phyloP scores from a whole-genome alignment of 2,329 filamentous ascomycete species.

The Pseudogymnoascus sp. region DNA sequence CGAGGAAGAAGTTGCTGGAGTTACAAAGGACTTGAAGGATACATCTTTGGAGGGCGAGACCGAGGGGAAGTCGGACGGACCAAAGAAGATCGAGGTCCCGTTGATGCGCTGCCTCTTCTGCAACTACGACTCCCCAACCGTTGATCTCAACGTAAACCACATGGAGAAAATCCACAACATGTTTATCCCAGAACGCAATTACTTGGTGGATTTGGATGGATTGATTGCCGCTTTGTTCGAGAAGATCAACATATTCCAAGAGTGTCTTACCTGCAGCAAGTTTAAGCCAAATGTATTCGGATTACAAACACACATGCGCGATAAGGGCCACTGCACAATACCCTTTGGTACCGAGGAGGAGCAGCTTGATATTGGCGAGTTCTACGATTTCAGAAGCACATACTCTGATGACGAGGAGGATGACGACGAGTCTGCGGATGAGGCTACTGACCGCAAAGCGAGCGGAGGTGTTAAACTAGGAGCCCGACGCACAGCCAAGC shows the following conservation, averaged over 20 bases:
- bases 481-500: constrained; percentile 47
- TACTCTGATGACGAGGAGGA: constrained; percentile 74
- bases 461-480: constrained; percentile 62
- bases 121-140: constrained; percentile 70
- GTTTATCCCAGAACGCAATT: constrained; percentile 87
- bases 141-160: constrained; percentile 71
- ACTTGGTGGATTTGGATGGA: constrained; percentile 73
- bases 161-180: constrained; percentile 93
- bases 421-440: constrained; percentile 50
- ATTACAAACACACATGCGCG: constrained; percentile 93
- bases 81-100: constrained; percentile 18
- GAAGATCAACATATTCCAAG: constrained; percentile 70
- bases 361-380: constrained; percentile 89
- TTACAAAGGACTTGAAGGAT: constrained; percentile 28
- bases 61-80: constrained; percentile 32
- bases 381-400: constrained; percentile 92
- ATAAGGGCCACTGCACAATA: constrained; percentile 95
- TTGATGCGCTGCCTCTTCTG: constrained; percentile 72
- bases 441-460: constrained; percentile 39
- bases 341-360: constrained; percentile 83
- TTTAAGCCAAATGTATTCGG: constrained; percentile 69
- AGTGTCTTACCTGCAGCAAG: constrained; percentile 86
- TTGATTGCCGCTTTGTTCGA: constrained; percentile 69
- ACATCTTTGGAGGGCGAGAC: constrained; percentile 17
- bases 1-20: constrained; percentile 66